Conservation (phyloP, 1,284 basidiomycete genomes). For the Fistulinella cinereoalba region DNA sequence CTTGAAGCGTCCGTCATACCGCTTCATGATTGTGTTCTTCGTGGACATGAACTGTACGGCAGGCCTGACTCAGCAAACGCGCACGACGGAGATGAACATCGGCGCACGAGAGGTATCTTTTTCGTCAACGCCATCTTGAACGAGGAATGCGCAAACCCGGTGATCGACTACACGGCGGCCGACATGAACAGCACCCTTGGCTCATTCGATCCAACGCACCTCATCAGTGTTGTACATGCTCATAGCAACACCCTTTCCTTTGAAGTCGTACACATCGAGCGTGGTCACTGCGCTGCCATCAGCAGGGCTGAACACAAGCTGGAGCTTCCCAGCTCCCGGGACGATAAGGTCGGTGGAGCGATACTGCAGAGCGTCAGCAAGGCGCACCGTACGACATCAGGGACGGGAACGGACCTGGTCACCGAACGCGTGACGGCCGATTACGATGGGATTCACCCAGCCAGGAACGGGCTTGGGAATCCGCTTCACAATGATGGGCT, state of each 20-base stretch:
- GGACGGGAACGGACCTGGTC: constrained; percentile 65
- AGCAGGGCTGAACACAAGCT: constrained; percentile 81
- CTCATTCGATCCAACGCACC: constrained; percentile 37
- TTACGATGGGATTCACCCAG: constrained; percentile 95
- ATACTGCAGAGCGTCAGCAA: constrained; percentile 50
- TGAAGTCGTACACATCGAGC: constrained; percentile 88
- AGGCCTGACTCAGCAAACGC: background rate
- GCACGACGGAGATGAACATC: constrained; percentile 4
- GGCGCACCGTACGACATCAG: constrained; percentile 6
- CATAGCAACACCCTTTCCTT: constrained; percentile 85
- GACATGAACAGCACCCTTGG: constrained; percentile 4
- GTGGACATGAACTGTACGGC: constrained; percentile 85
- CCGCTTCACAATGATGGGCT: constrained; percentile 90
- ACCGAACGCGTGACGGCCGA: constrained; percentile 94
- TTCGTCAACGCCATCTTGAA: constrained; percentile 99
- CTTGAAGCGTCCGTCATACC: constrained; percentile 97
- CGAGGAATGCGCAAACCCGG: constrained; percentile 93
- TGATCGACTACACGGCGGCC: constrained; percentile 64
- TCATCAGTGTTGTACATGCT: constrained; percentile 97
- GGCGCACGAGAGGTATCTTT: constrained; percentile 82
- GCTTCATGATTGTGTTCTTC: constrained; percentile 96
- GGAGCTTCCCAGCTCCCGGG: constrained; percentile 86
- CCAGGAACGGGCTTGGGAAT: constrained; percentile 95
- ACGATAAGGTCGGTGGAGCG: constrained; percentile 88
- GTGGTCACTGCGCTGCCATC: constrained; percentile 64